A percentile compares a stretch with the other conserved stretches of the same genome.
These are phyloP conservation scores for Entomortierella lignicola DNA, from an alignment of 192 early-diverging fungal species.

Conservation along the genomic window DNA sequence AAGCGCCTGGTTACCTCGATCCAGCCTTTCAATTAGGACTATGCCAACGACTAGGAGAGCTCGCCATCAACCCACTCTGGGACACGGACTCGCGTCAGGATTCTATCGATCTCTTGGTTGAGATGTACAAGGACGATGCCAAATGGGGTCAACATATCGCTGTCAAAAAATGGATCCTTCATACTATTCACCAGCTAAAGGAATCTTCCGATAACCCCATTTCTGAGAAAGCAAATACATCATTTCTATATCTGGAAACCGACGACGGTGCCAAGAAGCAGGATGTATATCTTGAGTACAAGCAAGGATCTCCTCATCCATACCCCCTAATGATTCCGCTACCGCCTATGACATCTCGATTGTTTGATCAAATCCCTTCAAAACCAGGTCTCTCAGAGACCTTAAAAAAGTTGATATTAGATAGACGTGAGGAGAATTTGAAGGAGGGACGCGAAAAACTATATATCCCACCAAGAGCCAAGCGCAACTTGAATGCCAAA, in stretches of 20 bases:
- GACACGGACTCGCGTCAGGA: not conserved
- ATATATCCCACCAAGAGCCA: slow-evolving; percentile 2
- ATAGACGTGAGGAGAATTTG: not conserved
- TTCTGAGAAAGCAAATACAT: not conserved
- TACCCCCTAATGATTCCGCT: no score
- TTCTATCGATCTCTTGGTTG: not conserved
- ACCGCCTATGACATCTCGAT: no score
- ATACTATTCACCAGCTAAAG: not conserved
- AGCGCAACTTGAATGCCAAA: not conserved
- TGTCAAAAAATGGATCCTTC: not conserved
- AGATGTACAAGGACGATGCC: not conserved
- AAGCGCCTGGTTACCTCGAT: not conserved
- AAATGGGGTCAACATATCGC: not conserved
- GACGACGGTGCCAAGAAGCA: not conserved
- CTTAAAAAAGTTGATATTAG: not conserved
- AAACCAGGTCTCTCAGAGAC: not conserved
- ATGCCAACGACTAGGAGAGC: slow-evolving; percentile 6
- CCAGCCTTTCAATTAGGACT: slow-evolving; percentile 3
- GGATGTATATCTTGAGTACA: not conserved
- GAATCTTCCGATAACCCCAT: not conserved
- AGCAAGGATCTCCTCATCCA: no score
- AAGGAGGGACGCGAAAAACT: not conserved
- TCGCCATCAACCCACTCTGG: slow-evolving; percentile 5
- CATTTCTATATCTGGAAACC: not conserved
- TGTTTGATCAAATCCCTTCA: not conserved